Evolutionary conservation across 345 rosid genomes (phyloP).

Genomic region (Angophora floribunda): DNA sequence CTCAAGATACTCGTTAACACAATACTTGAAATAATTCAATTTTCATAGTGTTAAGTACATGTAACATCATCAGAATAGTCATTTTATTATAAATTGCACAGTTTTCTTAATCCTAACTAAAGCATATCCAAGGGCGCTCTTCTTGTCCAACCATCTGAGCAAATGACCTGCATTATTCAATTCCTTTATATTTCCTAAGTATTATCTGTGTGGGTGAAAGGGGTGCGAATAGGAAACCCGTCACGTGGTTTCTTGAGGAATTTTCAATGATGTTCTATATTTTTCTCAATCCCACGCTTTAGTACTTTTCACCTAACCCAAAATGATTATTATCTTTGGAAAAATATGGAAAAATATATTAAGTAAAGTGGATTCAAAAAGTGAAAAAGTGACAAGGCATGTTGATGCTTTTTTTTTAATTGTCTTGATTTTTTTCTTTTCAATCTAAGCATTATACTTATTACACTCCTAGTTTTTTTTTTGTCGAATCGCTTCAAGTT

Average conservation of each 20-base stretch:
- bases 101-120: background rate
- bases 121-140: background rate
- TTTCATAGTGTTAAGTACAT: no score
- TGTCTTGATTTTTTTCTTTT: background rate
- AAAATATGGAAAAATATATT: background rate
- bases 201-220: background rate
- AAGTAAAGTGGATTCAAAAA: no score
- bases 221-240: background rate
- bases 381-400: background rate
- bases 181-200: background rate
- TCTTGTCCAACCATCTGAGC: background rate
- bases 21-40: background rate
- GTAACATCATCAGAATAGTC: background rate
- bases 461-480: background rate
- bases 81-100: background rate
- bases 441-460: background rate
- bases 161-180: background rate
- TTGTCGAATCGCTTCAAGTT: background rate
- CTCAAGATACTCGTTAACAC: no score
- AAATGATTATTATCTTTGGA: background rate
- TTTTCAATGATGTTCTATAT: background rate
- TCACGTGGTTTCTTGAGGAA: background rate
- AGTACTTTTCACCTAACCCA: background rate
- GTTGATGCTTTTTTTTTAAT: background rate
- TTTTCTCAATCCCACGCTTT: background rate